Evolutionary conservation across 2,329 filamentous ascomycete genomes (phyloP).

Genomic region (Phialemonium atrogriseum): DNA sequence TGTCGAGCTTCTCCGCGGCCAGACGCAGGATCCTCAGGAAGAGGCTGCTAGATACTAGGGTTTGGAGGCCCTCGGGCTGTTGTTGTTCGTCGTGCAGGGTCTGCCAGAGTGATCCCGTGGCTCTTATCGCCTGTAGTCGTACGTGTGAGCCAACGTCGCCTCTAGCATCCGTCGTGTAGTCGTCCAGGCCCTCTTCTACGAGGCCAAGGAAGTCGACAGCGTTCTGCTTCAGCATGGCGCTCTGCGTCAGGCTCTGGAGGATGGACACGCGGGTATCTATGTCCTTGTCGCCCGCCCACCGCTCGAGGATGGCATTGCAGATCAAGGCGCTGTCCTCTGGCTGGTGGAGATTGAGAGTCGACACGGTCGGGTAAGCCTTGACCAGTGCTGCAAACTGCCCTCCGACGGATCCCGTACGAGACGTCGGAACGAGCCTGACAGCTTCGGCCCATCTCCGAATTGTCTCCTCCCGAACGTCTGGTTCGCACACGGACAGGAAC

Average conservation of each 20-base stretch:
- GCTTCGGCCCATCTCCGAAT: conserved; percentile 38
- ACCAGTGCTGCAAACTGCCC: conserved; percentile 47
- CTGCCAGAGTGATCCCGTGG: conserved; percentile 56
- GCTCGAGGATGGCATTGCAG: conserved; percentile 35
- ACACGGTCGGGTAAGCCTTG: conserved; percentile 36
- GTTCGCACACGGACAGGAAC: conserved; percentile 35
- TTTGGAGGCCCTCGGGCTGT: conserved; percentile 2
- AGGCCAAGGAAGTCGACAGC: conserved; percentile 33
- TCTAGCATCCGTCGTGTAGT: conserved; percentile 83
- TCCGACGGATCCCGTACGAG: conserved; percentile 29
- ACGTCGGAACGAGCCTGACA: conserved; percentile 25
- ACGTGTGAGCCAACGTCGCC: conserved; percentile 88
- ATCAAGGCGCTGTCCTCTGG: conserved; percentile 23
- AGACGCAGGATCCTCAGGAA: conserved; percentile 54
- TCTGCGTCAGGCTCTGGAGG: conserved; percentile 43
- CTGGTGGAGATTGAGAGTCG: conserved; percentile 7
- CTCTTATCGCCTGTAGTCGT: conserved; percentile 70
- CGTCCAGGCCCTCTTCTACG: conserved; percentile 58
- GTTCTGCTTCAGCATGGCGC: conserved; percentile 33
- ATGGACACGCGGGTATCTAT: conserved; percentile 48
- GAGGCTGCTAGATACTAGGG: conserved; percentile 26
- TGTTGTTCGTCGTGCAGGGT: conserved; percentile 15
- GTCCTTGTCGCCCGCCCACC: conserved; percentile 43
- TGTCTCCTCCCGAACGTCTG: conserved; percentile 25
- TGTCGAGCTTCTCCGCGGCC: conserved; percentile 82